Base-by-base conservation (phyloP, 2,329 filamentous ascomycete genomes). In the Elsinoe fawcettii region DNA sequence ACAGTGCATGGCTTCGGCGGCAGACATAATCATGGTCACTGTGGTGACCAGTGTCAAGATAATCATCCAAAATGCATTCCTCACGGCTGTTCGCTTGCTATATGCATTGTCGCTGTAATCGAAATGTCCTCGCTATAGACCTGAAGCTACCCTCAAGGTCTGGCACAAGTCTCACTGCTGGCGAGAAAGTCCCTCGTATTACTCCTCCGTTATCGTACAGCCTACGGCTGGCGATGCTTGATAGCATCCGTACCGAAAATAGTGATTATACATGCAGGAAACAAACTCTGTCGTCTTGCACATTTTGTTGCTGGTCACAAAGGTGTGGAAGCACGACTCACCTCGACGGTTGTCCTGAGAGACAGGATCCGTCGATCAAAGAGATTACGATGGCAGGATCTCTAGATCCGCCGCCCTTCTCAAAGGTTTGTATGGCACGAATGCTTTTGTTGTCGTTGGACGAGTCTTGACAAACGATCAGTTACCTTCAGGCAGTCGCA, bases 331-430 rank as follows among this genome's bases (percentile, higher is more conserved):
- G 54, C 54, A 56, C 41, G 37, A 56, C 54, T 56, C 54, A 56
- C 54, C 54, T 56, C 39, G 41, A 56, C 54, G 54, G 54, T 56
- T 56, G 27, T 56, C 54, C 41, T 18, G 4, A n/a, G n/a, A 34
- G 2, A 30, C n/a, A 18, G 54, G 54, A 37, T 32, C 54, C 54
- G 41, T 49, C 54, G 54, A 37, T 46, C 16, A 25, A n/a, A 37
- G 34, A 37, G 14, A 37, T 14, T n/a, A 37, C 14, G 34, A 37
- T n/a, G 34, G 14, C 34, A 12, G 14, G 34, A 46, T 7, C 20
- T n/a, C 9, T 3, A 25, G 23, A 18, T 51, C 47, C 25, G 14
- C 47, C 34, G 47, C 41, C 25, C 41, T 46, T 12, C 41, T 22
- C 23, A 46, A n/a, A 46, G 41, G 41, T n/a, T 23, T 22, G 16